These are phyloP conservation scores for Zygotorulaspora danielsina DNA, from an alignment of 805 yeast species.

Conservation along the genomic window DNA sequence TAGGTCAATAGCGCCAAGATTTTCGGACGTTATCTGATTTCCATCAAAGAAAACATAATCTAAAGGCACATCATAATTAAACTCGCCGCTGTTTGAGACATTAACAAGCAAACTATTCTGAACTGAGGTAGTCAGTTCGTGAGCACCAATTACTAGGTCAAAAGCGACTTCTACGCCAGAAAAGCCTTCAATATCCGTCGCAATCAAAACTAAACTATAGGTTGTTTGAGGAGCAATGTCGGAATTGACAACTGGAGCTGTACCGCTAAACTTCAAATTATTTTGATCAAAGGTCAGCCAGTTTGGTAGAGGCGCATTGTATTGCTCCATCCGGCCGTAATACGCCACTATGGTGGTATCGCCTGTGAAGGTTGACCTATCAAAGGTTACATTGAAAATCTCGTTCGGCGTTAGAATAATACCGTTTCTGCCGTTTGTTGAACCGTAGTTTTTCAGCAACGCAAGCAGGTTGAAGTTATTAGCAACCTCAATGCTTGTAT, in stretches of 20 bases:
- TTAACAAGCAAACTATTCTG: slow-evolving; percentile 56
- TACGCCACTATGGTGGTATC: slow-evolving; percentile 53
- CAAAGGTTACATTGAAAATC: slow-evolving; percentile 60
- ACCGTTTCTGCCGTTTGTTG: slow-evolving; percentile 72
- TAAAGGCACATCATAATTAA: slow-evolving; percentile 59
- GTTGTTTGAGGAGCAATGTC: slow-evolving; percentile 79
- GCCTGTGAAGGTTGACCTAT: slow-evolving; percentile 52
- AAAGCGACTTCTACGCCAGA: slow-evolving; percentile 69
- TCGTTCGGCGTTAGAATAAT: slow-evolving; percentile 70
- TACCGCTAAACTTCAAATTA: slow-evolving; percentile 70
- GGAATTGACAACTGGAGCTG: slow-evolving; percentile 83
- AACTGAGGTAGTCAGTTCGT: slow-evolving; percentile 64
- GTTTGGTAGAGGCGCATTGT: slow-evolving; percentile 83
- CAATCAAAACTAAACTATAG: slow-evolving; percentile 69
- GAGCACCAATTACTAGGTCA: slow-evolving; percentile 80
- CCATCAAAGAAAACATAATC: slow-evolving; percentile 63
- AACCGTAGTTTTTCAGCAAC: slow-evolving; percentile 60
- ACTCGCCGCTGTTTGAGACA: slow-evolving; percentile 57
- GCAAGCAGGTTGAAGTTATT: slow-evolving; percentile 39
- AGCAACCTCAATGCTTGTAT: slow-evolving; percentile 45
- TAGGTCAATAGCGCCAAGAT: slow-evolving; percentile 52
- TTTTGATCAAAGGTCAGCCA: slow-evolving; percentile 73
- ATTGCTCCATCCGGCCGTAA: slow-evolving; percentile 69
- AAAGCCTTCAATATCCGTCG: slow-evolving; percentile 71
- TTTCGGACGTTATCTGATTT: slow-evolving; percentile 40